Percentiles rank a stretch among this genome's conserved stretches.
phyloP scores from a whole-genome alignment of 2,329 filamentous ascomycete species.

The Monosporascus sp. region DNA sequence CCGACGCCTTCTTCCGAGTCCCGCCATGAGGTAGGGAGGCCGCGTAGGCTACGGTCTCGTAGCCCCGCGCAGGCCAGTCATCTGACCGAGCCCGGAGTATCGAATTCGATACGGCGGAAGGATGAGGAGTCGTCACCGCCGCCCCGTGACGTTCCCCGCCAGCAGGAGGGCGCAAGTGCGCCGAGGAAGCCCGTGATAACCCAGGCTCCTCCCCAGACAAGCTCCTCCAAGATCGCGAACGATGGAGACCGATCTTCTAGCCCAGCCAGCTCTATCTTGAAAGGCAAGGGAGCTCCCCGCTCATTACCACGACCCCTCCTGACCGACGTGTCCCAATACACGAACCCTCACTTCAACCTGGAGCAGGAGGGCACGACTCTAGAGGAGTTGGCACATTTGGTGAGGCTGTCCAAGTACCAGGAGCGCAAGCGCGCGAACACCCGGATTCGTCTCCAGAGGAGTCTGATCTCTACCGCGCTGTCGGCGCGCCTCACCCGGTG shows the following conservation, averaged over 20 bases:
- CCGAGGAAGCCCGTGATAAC: conserved; percentile 45
- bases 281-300: conserved; percentile 37
- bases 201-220: conserved; percentile 26
- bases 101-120: conserved; percentile 37
- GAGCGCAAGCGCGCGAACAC: conserved; percentile 73
- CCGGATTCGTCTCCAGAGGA: conserved; percentile 67
- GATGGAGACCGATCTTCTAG: conserved; percentile 24
- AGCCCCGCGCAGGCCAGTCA: conserved; percentile 41
- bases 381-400: conserved; percentile 72
- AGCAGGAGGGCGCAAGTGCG: conserved; percentile 28
- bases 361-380: conserved; percentile 64
- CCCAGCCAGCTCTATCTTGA: conserved; percentile 25
- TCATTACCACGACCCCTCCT: conserved; percentile 51
- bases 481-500: conserved; percentile 70
- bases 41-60: conserved; percentile 47
- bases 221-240: conserved; percentile 7
- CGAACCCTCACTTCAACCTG: conserved; percentile 53
- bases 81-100: conserved; percentile 38
- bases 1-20: conserved; percentile 50
- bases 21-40: conserved; percentile 43
- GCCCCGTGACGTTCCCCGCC: conserved; percentile 7
- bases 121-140: conserved; percentile 31
- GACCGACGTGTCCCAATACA: conserved; percentile 61
- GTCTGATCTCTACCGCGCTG: conserved; percentile 67
- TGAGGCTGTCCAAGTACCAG: conserved; percentile 73